Base-by-base conservation (phyloP, 768 basidiomycete genomes). In the Auricularia auricula-judae region DNA sequence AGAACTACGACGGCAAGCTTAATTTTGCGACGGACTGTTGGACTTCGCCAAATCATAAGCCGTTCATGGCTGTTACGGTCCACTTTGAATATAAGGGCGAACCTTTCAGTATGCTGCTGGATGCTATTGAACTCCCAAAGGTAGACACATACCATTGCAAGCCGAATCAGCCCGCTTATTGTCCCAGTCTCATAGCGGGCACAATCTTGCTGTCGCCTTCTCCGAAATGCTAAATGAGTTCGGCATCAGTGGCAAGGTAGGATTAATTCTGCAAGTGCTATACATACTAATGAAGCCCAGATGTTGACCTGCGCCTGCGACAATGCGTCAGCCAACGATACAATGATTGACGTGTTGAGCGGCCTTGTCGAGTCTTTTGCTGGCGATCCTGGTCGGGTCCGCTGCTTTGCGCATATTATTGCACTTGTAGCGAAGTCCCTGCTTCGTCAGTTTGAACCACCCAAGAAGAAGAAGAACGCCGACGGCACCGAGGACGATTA, bases 331-430 rank as follows among this genome's bases (percentile, higher is more conserved):
- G 44, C 39, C 65, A 66, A 66, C 47, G 18, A 58, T 34, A 64
- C 47, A 23, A 64, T 66, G 64, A 44, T 56, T 12, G 33, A 34
- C 11, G 65, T 36, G 35, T 23, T 66, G 3, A 42, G 10, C 8
- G 63, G 70, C 2, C 12, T 75, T 3, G 66, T 65, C 2, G 43
- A 54, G 7, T 75, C 71, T 60, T 43, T 43, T 18, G 62, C 65
- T 3, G 75, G 75, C 0, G n/a, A 34, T 0, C 65, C 63, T 0
- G 75, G 70, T 29, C 74, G 68, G 1, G 72, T 71, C 0, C 60
- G 70, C 0, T 82, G 80, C 65, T 79, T 82, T 62, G 63, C 68
- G 0, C 80, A 81, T 58, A 68, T 77, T 3, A 21, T 79, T 21
- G 78, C 76, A 47, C 67, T 81, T 0, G 68, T 76, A 1, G 77